A percentile compares a stretch with the other conserved stretches of the same genome.
phyloP scores from a whole-genome alignment of 164 flowering plant species.

The Stephania japonica region DNA sequence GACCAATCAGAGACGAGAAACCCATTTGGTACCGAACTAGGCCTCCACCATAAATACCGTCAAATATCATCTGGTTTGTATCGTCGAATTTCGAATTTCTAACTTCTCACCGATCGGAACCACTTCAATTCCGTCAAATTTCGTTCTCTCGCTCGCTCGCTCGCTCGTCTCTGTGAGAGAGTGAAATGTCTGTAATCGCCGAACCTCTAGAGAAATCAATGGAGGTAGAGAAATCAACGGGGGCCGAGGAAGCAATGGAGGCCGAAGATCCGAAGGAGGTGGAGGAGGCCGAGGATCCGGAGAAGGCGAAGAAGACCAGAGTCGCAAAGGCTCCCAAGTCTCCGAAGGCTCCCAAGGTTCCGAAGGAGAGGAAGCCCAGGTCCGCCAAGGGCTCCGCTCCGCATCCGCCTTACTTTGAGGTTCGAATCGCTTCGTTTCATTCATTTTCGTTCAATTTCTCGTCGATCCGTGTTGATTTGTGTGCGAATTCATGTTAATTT shows the following conservation, averaged over 20 bases:
- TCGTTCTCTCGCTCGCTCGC: no score
- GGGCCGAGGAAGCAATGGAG: no score
- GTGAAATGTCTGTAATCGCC: background rate
- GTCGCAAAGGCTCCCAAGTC: slow-evolving; percentile 10
- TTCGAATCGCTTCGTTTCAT: background rate
- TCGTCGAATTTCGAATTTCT: background rate
- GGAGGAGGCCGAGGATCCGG: slow-evolving; percentile 12
- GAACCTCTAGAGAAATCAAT: slow-evolving; percentile 2
- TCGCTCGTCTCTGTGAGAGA: no score
- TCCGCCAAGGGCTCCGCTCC: slow-evolving; percentile 13
- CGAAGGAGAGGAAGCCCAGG: slow-evolving; percentile 18
- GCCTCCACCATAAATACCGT: slow-evolving; percentile 7
- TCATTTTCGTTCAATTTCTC: background rate
- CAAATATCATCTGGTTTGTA: background rate
- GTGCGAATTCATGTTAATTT: no score
- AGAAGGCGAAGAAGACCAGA: slow-evolving; percentile 13
- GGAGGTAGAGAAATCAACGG: no score
- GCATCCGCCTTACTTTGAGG: slow-evolving; percentile 32
- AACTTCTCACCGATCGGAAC: no score
- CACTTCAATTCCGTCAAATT: no score
- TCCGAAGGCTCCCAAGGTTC: no score
- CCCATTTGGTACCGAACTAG: background rate
- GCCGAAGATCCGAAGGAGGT: no score
- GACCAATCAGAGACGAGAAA: slow-evolving; percentile 16
- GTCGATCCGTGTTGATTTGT: background rate